phyloP scores from a whole-genome alignment of 2,329 filamentous ascomycete genomes.

The Epichloe sp. region DNA sequence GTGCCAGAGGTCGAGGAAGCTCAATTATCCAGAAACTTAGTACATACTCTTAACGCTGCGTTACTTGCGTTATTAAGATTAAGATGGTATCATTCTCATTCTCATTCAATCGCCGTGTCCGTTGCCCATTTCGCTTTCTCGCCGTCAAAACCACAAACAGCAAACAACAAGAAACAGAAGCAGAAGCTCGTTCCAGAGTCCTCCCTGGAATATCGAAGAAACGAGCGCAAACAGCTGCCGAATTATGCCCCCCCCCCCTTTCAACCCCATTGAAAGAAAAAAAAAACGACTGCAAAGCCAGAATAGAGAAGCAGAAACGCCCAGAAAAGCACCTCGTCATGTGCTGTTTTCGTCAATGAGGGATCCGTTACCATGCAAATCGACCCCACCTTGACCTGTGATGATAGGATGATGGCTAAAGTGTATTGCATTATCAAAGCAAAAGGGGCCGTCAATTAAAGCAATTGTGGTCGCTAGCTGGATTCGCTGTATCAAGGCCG shows the following conservation, averaged over 20 bases:
- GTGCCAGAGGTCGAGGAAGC: too few species aligned
- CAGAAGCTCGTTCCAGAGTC: neutral
- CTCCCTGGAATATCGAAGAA: neutral
- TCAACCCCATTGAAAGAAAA: too few species aligned
- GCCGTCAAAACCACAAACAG: neutral
- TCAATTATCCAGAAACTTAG: too few species aligned
- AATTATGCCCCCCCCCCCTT: too few species aligned
- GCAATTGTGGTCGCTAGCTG: neutral
- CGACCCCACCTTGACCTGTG: neutral
- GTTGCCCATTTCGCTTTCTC: neutral
- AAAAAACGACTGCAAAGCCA: neutral
- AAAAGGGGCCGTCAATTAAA: neutral
- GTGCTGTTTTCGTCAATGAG: neutral
- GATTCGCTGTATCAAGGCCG: neutral
- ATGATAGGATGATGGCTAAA: neutral
- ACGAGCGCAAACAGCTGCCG: neutral
- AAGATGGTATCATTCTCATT: constrained; percentile 3
- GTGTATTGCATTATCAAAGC: neutral
- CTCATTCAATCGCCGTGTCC: constrained; percentile 2
- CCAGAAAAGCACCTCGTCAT: neutral
- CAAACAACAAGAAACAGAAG: neutral
- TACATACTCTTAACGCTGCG: neutral
- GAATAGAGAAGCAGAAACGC: neutral
- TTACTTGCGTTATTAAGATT: neutral
- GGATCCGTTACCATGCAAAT: too few species aligned